Evolutionary conservation across 257 asterid species (phyloP), one percentile per base, ranked within the genome.

Genomic region (Solanum dulcamara): DNA sequence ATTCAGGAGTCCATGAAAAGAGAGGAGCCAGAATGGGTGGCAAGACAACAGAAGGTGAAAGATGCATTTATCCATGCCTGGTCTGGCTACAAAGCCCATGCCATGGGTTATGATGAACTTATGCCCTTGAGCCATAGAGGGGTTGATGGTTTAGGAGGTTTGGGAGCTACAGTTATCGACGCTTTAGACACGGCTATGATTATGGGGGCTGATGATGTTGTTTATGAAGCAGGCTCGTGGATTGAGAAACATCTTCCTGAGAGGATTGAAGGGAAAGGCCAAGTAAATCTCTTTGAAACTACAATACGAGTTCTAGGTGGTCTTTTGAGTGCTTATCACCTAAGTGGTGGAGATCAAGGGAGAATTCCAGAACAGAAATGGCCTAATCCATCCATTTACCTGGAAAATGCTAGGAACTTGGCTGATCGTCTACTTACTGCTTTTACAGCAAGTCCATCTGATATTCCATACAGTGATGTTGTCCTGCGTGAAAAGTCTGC

Each of bases 151-250:
- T 89, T 97, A 87, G 98, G 99, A 86, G 98, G 99, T 86, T 88
- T 97, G 85, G 98, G 99, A 86, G 99, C 98, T 85, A 95, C 99
- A 10, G 22, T 95, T 71, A 94, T 95, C 79, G 99, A 97, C 89
- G 96, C 99, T 85, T 93, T 95, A 75, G 99, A 95, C 92, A 94
- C 99, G 6, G 98, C 98, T 85, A 90, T 95, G 94, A 97, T 94
- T 88, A 95, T 97, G 98, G 97, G 97, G 87, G 87, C 89, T 66
- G 95, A 94, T 84, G 97, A 94, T 64, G 90, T 93, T 80, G 94
- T 92, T 70, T 55, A 80, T 32, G 99, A 95, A 89, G 98, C 98
- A 28, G 99, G 99, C 84, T 87, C 94, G 44, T 97, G 99, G 99
- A 90, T 95, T 55, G 98, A 92, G 88, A 91, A 91, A 48, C 86